Base-by-base conservation (phyloP, 441 rosid species). In the Populus trichocarpa region DNA sequence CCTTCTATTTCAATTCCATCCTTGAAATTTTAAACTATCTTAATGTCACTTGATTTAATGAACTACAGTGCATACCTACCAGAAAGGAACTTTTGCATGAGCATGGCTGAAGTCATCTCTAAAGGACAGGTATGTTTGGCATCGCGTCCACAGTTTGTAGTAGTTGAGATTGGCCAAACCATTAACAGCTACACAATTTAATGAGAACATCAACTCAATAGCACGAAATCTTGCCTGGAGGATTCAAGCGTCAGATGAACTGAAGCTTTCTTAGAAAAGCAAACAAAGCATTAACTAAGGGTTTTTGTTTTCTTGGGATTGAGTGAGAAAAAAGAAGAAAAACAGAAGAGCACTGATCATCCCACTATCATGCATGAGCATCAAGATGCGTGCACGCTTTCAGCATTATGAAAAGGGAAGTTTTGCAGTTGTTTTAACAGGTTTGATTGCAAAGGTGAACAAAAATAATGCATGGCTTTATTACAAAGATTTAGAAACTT, bases 301-400 rank as follows among this genome's bases (percentile, higher is more conserved):
- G 32, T 64, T 6, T 28, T 61, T 46, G 7, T 72, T 57, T 20
- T 72, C 57, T 74, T 28, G 10, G 59, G 23, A 42, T 71, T 3
- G 69, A 28, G 32, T 4, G 32, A 23, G 70, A 13, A 16, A 28
- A 26, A 30, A 46, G 57, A 53, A 28, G 33, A 53, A 6, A 6
- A 12, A 71, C 4, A 25, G 28, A 14, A 16, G 33, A 42, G 25
- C 22, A 42, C 13, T 25, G 9, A 16, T 18, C 20, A 66, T 50
- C 70, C 65, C 35, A 16, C 4, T 71, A 8, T 8, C 8, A 20
- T 20, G 63, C 25, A 42, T 25, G 11, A 26, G n/a, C 16, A 50
- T 16, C 3, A 33, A 7, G 74, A 71, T 71, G 74, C 74, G 74
- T 71, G 32, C 74, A 71, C 74, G 74, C 74, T 71, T 71, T n/a